phyloP scores from a whole-genome alignment of 106 monocot genomes.

The Allium cepa region DNA sequence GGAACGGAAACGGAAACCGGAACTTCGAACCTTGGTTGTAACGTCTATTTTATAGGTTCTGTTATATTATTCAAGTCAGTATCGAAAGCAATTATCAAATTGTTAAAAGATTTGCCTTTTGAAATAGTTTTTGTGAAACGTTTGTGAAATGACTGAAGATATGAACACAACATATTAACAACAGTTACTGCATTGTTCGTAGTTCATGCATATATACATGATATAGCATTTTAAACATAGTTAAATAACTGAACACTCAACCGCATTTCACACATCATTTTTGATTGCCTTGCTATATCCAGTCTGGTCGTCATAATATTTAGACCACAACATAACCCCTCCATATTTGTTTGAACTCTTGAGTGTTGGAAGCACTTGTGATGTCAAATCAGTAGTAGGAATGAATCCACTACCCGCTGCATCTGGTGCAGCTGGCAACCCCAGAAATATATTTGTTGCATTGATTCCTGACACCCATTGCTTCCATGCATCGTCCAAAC shows the following conservation, averaged over 20 bases:
- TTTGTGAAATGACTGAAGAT: no score
- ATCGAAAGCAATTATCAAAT: no score
- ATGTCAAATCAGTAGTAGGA: slow-evolving; percentile 5
- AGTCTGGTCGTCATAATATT: slow-evolving; percentile 10
- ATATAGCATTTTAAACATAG: not conserved
- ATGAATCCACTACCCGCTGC: slow-evolving; percentile 3
- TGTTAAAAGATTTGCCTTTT: no score
- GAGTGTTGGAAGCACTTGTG: slow-evolving; percentile 5
- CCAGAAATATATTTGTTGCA: slow-evolving; percentile 4
- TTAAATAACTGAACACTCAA: not conserved
- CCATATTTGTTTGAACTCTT: slow-evolving; percentile 7
- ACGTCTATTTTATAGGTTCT: no score
- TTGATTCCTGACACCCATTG: slow-evolving; percentile 7
- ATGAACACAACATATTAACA: not conserved
- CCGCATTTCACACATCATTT: not conserved
- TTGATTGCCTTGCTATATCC: slow-evolving; percentile 9
- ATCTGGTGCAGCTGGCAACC: slow-evolving; percentile 10
- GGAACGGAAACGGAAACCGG: no score
- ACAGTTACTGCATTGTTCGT: no score
- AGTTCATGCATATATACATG: no score
- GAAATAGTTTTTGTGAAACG: no score
- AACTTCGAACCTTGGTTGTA: no score
- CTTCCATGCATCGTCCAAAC: slow-evolving; percentile 9
- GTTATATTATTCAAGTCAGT: no score
- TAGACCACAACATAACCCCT: slow-evolving; percentile 1